Conservation (phyloP, 2,329 filamentous ascomycete species). For the Neofusicoccum sp. region DNA sequence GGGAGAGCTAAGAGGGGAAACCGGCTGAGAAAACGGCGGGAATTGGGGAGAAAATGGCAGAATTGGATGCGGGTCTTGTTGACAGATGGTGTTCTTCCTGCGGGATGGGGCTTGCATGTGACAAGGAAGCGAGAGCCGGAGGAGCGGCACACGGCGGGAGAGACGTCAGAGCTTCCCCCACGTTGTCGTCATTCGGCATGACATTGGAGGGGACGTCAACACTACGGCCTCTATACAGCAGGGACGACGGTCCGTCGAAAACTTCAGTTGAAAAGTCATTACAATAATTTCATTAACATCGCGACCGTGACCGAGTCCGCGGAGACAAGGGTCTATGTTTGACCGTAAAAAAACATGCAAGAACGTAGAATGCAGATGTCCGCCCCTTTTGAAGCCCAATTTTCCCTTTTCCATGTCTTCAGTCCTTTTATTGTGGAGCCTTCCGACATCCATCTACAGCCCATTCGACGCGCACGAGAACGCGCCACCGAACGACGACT, state of each 20-base stretch:
- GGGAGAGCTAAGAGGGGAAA: background rate
- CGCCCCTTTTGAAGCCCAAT: too few species aligned
- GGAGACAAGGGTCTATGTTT: background rate
- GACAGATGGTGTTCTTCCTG: conserved; percentile 20
- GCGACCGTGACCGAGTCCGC: background rate
- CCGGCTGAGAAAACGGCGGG: conserved; percentile 23
- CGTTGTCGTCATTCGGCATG: conserved; percentile 1
- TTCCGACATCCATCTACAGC: conserved; percentile 39
- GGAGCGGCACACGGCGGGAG: background rate
- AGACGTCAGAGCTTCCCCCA: conserved; percentile 12
- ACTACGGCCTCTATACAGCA: background rate
- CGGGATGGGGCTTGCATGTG: conserved; percentile 14
- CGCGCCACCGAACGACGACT: conserved; percentile 63
- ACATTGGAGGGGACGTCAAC: background rate
- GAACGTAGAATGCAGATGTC: too few species aligned
- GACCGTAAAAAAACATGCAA: background rate
- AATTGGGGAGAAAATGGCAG: conserved; percentile 30
- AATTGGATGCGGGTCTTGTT: conserved; percentile 23
- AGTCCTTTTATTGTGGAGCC: too few species aligned
- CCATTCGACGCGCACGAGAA: conserved; percentile 74
- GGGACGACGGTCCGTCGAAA: background rate
- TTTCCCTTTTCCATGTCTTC: background rate
- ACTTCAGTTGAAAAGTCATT: background rate
- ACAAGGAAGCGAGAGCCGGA: conserved; percentile 2
- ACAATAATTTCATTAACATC: background rate